phyloP scores from a whole-genome alignment of 495 filamentous ascomycete genomes.

The Tuber brumale region DNA sequence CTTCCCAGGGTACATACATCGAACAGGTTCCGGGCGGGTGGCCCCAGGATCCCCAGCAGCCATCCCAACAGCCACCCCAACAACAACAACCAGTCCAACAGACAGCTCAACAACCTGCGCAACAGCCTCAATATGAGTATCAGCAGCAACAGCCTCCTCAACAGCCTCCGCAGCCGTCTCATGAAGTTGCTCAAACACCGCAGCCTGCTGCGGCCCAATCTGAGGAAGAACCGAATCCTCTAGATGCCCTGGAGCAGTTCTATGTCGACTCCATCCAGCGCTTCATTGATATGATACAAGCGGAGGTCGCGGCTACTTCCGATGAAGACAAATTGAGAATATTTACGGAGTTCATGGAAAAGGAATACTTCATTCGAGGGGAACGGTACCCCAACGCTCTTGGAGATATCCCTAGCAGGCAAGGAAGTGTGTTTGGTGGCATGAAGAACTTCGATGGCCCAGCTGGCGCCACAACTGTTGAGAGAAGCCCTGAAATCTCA shows the following conservation, averaged over 20 bases:
- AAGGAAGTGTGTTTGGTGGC: slow-evolving; percentile 23
- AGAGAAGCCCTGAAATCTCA: background rate
- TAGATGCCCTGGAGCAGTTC: slow-evolving; percentile 33
- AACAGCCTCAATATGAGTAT: slow-evolving; percentile 2
- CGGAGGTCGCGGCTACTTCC: slow-evolving; percentile 32
- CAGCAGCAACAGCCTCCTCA: background rate
- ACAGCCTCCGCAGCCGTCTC: background rate
- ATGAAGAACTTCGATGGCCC: background rate
- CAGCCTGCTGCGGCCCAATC: background rate
- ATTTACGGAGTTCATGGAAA: slow-evolving; percentile 40
- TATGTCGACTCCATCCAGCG: slow-evolving; percentile 38
- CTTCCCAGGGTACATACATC: background rate
- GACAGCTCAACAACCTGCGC: background rate
- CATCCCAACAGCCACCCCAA: background rate
- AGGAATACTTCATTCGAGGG: slow-evolving; percentile 39
- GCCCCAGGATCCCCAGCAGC: background rate
- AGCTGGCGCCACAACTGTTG: background rate
- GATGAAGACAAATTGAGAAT: slow-evolving; percentile 39
- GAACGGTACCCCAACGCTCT: slow-evolving; percentile 36
- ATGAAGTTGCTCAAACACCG: slow-evolving; percentile 11
- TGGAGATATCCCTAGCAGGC: slow-evolving; percentile 35
- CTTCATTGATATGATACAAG: slow-evolving; percentile 39
- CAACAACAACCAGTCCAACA: background rate
- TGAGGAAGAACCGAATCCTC: slow-evolving; percentile 26
- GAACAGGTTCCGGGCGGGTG: background rate